Percentiles rank a stretch among this genome's conserved stretches.
phyloP scores from a whole-genome alignment of 768 basidiomycete species.

The Suillus sp. region DNA sequence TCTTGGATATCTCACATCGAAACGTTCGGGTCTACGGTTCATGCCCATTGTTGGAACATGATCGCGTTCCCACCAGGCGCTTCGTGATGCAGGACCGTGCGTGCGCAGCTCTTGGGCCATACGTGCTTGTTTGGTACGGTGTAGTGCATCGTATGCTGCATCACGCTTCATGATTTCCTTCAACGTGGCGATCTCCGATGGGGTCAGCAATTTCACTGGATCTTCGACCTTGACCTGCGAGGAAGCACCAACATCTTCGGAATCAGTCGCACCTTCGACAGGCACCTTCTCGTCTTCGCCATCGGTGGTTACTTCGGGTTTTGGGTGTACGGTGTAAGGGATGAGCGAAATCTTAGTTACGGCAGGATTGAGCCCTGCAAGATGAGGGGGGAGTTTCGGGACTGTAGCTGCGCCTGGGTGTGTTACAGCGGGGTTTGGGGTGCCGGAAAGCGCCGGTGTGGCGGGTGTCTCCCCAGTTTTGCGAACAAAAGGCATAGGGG shows the following conservation, averaged over 20 bases:
- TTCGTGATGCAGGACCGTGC: slow-evolving; percentile 43
- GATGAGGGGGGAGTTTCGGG: slow-evolving; percentile 37
- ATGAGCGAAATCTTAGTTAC: slow-evolving; percentile 35
- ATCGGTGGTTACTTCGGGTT: slow-evolving; percentile 24
- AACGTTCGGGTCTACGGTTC: slow-evolving; percentile 37
- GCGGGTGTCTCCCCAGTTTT: slow-evolving; percentile 25
- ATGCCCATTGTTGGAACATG: slow-evolving; percentile 35
- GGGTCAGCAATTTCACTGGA: slow-evolving; percentile 28
- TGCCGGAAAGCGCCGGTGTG: slow-evolving; percentile 11
- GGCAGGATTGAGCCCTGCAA: slow-evolving; percentile 34
- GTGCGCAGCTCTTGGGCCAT: slow-evolving; percentile 51
- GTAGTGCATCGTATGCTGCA: slow-evolving; percentile 47
- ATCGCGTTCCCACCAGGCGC: slow-evolving; percentile 70
- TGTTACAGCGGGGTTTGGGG: slow-evolving; percentile 23
- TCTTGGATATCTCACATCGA: slow-evolving; percentile 60
- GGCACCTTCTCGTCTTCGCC: slow-evolving; percentile 26
- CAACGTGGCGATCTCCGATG: slow-evolving; percentile 36
- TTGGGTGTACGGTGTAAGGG: slow-evolving; percentile 24
- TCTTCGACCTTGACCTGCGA: slow-evolving; percentile 26
- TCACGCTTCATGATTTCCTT: slow-evolving; percentile 42
- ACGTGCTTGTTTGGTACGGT: slow-evolving; percentile 51
- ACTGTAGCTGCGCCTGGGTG: slow-evolving; percentile 31
- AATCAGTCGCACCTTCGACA: slow-evolving; percentile 20
- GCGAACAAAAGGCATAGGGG: slow-evolving; percentile 24
- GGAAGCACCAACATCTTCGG: slow-evolving; percentile 17